Evolutionary conservation across 31 red algal genomes (phyloP).

Genomic region (Asparagopsis taxiformis): DNA sequence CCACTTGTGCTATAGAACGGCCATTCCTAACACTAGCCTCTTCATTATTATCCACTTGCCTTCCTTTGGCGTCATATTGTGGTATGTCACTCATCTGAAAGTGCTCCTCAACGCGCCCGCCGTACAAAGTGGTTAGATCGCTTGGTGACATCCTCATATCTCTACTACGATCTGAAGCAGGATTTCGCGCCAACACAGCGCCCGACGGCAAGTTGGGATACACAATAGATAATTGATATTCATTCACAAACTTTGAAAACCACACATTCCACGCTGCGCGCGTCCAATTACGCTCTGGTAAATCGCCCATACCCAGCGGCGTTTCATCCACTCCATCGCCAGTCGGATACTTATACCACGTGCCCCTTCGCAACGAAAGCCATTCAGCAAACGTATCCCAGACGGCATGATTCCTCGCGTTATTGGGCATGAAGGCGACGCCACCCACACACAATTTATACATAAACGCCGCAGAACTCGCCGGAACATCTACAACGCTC

Average conservation of each 20-base stretch:
- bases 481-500: not conserved
- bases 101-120: too few relatives aligned
- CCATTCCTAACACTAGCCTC: not conserved
- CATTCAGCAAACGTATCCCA: conserved; percentile 46
- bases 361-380: conserved; percentile 18
- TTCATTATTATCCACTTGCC: too few relatives aligned
- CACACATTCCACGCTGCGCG: conserved; percentile 56
- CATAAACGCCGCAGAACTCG: conserved; percentile 1
- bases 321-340: conserved; percentile 24
- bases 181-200: not conserved
- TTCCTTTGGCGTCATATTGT: too few relatives aligned
- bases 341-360: conserved; percentile 59
- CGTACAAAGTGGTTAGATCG: too few relatives aligned
- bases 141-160: too few relatives aligned
- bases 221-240: conserved; percentile 40
- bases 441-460: conserved; percentile 9
- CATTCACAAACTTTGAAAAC: conserved; percentile 60
- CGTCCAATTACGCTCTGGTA: conserved; percentile 37
- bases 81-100: too few relatives aligned
- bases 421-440: conserved; percentile 7
- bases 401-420: conserved; percentile 4
- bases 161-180: not conserved
- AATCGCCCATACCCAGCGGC: conserved; percentile 23
- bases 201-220: conserved; percentile 3
- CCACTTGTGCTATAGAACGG: conserved; percentile 17